Evolutionary conservation across 1,139 yeast species (phyloP), one percentile per base, ranked within the genome.

Genomic region (Candida anutae): DNA sequence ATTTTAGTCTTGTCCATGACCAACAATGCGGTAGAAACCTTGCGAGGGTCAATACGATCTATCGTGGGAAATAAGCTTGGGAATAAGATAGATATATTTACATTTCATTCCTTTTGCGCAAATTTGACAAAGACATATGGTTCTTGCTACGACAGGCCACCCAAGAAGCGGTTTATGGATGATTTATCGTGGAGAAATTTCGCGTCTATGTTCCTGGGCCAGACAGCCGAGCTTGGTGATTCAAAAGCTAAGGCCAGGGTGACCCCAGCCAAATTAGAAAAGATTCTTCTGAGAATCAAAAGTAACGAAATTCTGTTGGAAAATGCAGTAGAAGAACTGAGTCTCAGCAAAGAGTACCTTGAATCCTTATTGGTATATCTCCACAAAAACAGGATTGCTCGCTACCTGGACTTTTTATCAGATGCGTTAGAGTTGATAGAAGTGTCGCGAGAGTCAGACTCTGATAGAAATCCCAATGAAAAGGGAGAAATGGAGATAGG

Each of bases 1-100:
- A 68, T 82, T 3, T 47, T 80, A 21, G 76, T 79, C 4, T 53
- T 82, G 6, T 75, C 87, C 4, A 64, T 81, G 69, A 79, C 93
- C 1, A 81, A 79, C 40, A 58, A 80, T 29, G 75, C 90, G 0
- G 85, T 79, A 1, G 62, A 62, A 22, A 69, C 77, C 15, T 50
- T 81, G 11, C 51, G 55, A 21, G 34, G 38, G 0, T 60, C 69
- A 4, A 45, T 81, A 15, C 23, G 33, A 0, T 36, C 36, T 0
- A 33, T 59, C 0, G 38, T 72, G 16, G 71, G 69, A 2, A 39
- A 35, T 2, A 56, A 51, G 1, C 21, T 50, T 4, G 57, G 66
- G 0, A 32, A 39, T 1, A 39, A 47, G 12, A 50, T 77, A 4
- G 59, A 63, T 17, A 55, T 75, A 2, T 59, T 64, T 34, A 78